A percentile compares a stretch with the other conserved stretches of the same genome.
Evolutionary conservation across 768 basidiomycete genomes (phyloP).

Genomic region (Kwoniella sp.): DNA sequence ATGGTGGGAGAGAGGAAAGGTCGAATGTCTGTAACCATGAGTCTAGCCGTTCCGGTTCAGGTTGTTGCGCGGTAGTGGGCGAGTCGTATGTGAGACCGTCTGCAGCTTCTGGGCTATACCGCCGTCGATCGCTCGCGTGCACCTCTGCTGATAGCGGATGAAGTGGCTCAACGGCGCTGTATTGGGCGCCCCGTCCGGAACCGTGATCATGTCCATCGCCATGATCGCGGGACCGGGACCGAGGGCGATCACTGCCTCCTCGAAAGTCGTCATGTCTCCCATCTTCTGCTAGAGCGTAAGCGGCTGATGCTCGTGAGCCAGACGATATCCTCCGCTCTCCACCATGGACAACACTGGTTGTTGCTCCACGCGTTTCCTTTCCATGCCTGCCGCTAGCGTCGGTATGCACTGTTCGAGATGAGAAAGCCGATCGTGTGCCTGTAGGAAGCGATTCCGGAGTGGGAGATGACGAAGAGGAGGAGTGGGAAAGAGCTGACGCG

Average conservation of each 20-base stretch:
- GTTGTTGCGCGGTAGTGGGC: neutral
- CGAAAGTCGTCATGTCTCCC: constrained; percentile 4
- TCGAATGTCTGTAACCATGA: constrained; percentile 24
- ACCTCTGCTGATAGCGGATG: neutral
- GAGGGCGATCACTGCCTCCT: neutral
- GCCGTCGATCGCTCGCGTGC: neutral
- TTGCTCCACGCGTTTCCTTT: neutral
- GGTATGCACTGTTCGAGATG: neutral
- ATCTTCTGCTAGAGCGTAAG: neutral
- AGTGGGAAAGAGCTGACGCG: neutral
- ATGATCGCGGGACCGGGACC: neutral
- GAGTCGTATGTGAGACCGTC: neutral
- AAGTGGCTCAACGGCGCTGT: neutral
- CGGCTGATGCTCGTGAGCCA: neutral
- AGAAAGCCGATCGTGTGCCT: neutral
- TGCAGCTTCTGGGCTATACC: neutral
- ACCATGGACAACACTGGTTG: neutral
- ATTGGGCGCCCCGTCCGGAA: neutral
- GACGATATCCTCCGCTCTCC: constrained; percentile 1
- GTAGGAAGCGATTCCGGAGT: neutral
- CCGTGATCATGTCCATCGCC: neutral
- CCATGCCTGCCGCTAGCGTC: neutral
- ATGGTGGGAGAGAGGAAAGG: constrained; percentile 18
- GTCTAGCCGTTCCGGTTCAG: constrained; percentile 6
- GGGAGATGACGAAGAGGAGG: neutral